Evolutionary conservation across 306 rosid genomes (phyloP).

Genomic region (Cucumis melo): DNA sequence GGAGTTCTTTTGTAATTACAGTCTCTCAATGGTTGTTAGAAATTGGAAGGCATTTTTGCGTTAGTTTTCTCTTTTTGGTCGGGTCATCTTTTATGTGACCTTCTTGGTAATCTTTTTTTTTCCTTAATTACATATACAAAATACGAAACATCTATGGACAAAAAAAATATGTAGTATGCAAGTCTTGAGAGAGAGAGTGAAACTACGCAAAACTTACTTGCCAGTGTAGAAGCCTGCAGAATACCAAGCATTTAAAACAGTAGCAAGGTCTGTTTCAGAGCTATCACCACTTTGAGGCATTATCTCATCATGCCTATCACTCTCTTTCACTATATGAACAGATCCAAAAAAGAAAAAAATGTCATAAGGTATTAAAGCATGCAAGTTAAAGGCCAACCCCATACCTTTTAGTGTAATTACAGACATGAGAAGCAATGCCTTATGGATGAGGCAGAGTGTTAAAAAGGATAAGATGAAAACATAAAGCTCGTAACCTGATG

Average conservation of each 20-base stretch:
- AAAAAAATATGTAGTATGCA: neutral
- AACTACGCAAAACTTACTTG: constrained; percentile 26
- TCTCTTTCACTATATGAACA: constrained; percentile 27
- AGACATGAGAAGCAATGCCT: neutral
- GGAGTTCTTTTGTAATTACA: too few species aligned
- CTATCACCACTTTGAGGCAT: constrained; percentile 17
- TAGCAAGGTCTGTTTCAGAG: constrained; percentile 45
- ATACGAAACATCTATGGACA: neutral
- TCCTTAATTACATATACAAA: neutral
- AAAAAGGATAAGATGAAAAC: neutral
- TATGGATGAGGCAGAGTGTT: neutral
- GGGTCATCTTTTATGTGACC: too few species aligned
- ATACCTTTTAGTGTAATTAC: neutral
- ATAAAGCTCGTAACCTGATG: neutral
- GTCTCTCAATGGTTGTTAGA: neutral
- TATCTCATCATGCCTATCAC: constrained; percentile 11
- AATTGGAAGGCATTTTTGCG: neutral
- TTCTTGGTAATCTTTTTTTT: too few species aligned
- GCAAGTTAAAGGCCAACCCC: neutral
- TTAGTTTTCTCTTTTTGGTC: too few species aligned
- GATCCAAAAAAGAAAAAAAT: neutral
- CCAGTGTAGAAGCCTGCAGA: constrained; percentile 84
- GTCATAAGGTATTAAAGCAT: neutral
- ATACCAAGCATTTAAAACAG: constrained; percentile 80
- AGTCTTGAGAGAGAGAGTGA: neutral